A percentile compares a stretch with the other conserved stretches of the same genome.
phyloP scores from a whole-genome alignment of 768 basidiomycete genomes.

The Calocera cornea region DNA sequence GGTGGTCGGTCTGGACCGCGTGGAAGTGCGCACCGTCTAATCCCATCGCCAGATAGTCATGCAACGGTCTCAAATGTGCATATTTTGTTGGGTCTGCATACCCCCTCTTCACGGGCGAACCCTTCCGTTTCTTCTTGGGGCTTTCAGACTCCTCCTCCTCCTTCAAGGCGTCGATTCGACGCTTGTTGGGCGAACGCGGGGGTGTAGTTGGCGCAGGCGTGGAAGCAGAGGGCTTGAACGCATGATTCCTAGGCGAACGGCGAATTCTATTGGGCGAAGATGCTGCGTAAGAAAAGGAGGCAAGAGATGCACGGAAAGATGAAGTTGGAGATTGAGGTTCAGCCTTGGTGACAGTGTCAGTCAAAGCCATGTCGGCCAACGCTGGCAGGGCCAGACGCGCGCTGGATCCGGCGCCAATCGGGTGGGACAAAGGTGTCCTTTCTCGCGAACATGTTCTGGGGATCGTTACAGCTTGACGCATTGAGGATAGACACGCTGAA shows the following conservation, averaged over 20 bases:
- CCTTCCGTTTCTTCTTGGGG: neutral
- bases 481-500: no score
- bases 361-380: neutral
- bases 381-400: no score
- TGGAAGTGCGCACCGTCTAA: slow-evolving; percentile 39
- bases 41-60: slow-evolving; percentile 38
- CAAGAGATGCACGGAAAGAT: neutral
- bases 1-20: neutral
- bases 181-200: neutral
- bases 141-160: neutral
- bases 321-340: neutral
- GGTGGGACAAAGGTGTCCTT: no score
- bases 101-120: slow-evolving; percentile 23
- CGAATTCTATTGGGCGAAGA: neutral
- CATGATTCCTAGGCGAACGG: neutral
- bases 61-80: slow-evolving; percentile 37
- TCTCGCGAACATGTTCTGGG: no score
- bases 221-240: neutral
- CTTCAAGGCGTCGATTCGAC: neutral
- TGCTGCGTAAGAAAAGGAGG: neutral
- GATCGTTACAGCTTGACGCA: no score
- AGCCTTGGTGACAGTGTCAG: neutral
- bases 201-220: neutral
- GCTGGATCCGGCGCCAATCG: no score
- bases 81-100: slow-evolving; percentile 41